These are phyloP conservation scores for Phytopythium kandeliae DNA, from an alignment of 352 stramenopile genomes.

Conservation along the genomic window DNA sequence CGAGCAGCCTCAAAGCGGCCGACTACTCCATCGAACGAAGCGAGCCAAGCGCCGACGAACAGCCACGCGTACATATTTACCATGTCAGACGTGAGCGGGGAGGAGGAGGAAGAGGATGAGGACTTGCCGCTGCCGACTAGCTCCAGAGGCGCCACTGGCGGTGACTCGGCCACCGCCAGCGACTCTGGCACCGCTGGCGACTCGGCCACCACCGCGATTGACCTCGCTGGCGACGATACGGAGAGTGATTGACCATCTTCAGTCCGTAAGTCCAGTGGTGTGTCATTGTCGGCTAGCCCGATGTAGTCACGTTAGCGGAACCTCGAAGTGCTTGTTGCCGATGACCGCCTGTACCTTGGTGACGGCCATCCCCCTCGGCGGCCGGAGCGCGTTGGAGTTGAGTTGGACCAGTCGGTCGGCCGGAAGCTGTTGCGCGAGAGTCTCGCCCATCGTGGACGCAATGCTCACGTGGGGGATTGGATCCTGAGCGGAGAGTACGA, in stretches of 20 bases:
- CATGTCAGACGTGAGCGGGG: constrained; percentile 30
- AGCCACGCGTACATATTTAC: constrained; percentile 12
- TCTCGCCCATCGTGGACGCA: constrained; percentile 51
- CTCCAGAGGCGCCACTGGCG: neutral
- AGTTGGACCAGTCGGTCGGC: constrained; percentile 24
- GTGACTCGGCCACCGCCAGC: neutral
- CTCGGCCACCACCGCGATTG: constrained; percentile 20
- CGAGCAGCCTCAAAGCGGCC: constrained; percentile 1
- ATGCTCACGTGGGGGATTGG: constrained; percentile 80
- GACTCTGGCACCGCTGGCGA: neutral
- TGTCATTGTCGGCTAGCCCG: no score
- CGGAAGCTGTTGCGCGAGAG: constrained; percentile 32
- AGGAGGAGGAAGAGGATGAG: constrained; percentile 22
- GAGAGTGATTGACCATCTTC: constrained; percentile 23
- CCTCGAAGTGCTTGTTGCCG: constrained; percentile 82
- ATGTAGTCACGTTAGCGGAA: no score
- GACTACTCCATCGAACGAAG: neutral
- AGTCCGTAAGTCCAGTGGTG: neutral
- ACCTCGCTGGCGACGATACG: constrained; percentile 45
- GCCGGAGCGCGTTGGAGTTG: constrained; percentile 5
- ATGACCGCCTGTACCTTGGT: constrained; percentile 56
- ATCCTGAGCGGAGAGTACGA: constrained; percentile 28
- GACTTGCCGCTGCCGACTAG: constrained; percentile 18
- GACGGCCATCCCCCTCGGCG: constrained; percentile 16
- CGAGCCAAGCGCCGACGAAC: neutral